These are phyloP conservation scores for Fusarium verrucosum DNA, from an alignment of 2,329 filamentous ascomycete species.

Conservation along the genomic window DNA sequence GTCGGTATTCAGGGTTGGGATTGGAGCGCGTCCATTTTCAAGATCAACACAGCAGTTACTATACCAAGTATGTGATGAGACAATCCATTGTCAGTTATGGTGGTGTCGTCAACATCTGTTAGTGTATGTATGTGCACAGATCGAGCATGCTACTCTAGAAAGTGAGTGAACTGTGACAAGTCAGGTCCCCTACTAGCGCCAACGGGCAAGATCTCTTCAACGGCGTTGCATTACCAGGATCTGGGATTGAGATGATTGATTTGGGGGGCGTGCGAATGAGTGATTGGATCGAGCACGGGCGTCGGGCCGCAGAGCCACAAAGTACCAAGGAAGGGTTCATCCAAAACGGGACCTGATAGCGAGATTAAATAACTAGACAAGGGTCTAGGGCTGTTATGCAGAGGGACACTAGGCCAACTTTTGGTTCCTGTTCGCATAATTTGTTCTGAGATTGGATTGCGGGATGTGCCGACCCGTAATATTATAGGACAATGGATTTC, in stretches of 20 bases:
- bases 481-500: neutral
- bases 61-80: neutral
- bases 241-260: conserved; percentile 1
- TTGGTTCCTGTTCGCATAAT: neutral
- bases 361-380: conserved; percentile 41
- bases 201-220: conserved; percentile 29
- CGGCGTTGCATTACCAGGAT: conserved; percentile 31
- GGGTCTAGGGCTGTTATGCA: conserved; percentile 15
- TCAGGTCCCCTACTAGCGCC: conserved; percentile 7
- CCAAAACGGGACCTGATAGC: conserved; percentile 17
- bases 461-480: neutral
- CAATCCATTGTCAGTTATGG: neutral
- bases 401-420: too few relatives aligned
- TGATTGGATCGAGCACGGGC: conserved; percentile 15
- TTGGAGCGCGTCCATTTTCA: conserved; percentile 31
- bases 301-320: conserved; percentile 30
- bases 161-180: conserved; percentile 4
- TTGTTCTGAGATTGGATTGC: neutral
- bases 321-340: conserved; percentile 12
- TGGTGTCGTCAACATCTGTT: conserved; percentile 13
- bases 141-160: too few relatives aligned
- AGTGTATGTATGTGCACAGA: too few relatives aligned
- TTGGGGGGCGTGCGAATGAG: conserved; percentile 13
- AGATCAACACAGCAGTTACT: conserved; percentile 8
- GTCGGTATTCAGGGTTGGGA: neutral